Evolutionary conservation across 2,329 filamentous ascomycete genomes (phyloP).

Genomic region (Venturia carpophila): DNA sequence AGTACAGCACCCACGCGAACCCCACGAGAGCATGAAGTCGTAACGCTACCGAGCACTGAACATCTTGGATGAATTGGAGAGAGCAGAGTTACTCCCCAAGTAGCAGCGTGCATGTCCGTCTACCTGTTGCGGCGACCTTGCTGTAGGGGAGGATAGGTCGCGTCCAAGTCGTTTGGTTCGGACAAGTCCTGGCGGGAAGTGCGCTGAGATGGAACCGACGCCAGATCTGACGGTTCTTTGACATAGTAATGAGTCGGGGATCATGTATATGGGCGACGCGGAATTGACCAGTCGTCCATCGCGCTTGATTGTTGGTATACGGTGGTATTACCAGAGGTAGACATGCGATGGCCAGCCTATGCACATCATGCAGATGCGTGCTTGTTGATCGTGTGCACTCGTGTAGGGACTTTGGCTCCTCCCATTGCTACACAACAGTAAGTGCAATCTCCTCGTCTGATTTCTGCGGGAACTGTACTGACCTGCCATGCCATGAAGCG

Average conservation of each 20-base stretch:
- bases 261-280: constrained; percentile 64
- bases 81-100: background rate
- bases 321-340: constrained; percentile 64
- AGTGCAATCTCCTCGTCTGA: background rate
- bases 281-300: constrained; percentile 59
- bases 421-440: background rate
- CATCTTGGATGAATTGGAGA: constrained; percentile 35
- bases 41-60: constrained; percentile 40
- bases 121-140: constrained; percentile 24
- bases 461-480: background rate
- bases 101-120: background rate
- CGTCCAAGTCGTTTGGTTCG: constrained; percentile 29
- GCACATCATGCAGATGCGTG: constrained; percentile 57
- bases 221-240: constrained; percentile 38
- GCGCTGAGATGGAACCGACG: constrained; percentile 22
- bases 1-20: constrained; percentile 72
- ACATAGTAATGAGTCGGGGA: constrained; percentile 61
- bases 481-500: background rate
- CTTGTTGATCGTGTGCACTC: background rate
- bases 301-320: constrained; percentile 46
- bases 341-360: constrained; percentile 59
- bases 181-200: constrained; percentile 27
- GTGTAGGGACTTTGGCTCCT: background rate
- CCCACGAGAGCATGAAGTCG: constrained; percentile 62
- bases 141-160: constrained; percentile 50